These are phyloP conservation scores for Achaetomium macrosporum DNA, from an alignment of 2,329 filamentous ascomycete species.

Conservation along the genomic window DNA sequence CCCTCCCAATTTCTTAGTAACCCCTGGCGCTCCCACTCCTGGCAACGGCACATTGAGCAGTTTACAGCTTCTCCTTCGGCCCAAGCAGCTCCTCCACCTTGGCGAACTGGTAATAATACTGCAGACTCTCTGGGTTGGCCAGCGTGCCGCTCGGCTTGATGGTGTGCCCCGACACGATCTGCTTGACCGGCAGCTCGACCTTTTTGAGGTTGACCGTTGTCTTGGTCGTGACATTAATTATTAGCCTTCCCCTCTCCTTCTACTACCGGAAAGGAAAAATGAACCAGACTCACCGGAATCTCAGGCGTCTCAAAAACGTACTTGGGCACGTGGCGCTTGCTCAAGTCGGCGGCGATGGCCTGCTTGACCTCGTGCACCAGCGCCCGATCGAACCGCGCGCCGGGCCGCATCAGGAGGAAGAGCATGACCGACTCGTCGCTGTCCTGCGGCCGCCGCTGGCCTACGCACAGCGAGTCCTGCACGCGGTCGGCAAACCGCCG, in stretches of 20 bases:
- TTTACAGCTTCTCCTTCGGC: slow-evolving; percentile 23
- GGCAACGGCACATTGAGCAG: too few species aligned
- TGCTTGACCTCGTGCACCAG: slow-evolving; percentile 56
- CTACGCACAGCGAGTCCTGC: slow-evolving; percentile 71
- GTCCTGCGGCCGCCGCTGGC: slow-evolving; percentile 60
- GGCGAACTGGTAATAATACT: slow-evolving; percentile 75
- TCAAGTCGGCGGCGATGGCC: slow-evolving; percentile 60
- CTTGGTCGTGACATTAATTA: slow-evolving; percentile 34
- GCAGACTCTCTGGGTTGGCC: slow-evolving; percentile 67
- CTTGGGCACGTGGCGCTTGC: slow-evolving; percentile 68
- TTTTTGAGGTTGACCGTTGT: slow-evolving; percentile 82
- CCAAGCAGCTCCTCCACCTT: slow-evolving; percentile 56
- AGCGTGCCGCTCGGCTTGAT: slow-evolving; percentile 73
- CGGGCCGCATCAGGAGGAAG: slow-evolving; percentile 52
- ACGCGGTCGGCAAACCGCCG: slow-evolving; percentile 56
- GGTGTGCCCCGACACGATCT: slow-evolving; percentile 69
- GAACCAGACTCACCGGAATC: slow-evolving; percentile 59
- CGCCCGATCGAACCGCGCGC: slow-evolving; percentile 45
- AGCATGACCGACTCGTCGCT: slow-evolving; percentile 50
- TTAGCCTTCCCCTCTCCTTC: neutral
- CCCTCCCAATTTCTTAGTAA: neutral
- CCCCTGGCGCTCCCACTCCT: neutral
- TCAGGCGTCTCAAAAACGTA: slow-evolving; percentile 76
- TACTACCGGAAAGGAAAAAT: neutral
- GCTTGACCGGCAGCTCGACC: slow-evolving; percentile 77